phyloP scores from a whole-genome alignment of 1,139 yeast species.

The Taphrina wiesneri region DNA sequence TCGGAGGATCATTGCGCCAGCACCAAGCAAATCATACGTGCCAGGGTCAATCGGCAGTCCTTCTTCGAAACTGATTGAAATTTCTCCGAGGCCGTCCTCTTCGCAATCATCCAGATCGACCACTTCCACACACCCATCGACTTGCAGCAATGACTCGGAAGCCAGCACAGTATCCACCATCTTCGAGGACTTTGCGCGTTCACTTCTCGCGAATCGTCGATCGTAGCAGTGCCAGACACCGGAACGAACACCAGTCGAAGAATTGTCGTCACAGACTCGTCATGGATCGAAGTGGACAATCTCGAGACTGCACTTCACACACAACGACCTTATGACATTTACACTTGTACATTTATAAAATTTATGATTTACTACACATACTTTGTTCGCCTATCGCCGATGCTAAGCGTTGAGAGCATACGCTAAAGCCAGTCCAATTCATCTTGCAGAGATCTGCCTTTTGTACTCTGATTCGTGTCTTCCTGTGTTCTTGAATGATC shows the following conservation, averaged over 20 bases:
- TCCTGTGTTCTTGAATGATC: background rate
- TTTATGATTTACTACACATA: background rate
- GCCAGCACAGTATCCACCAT: slow-evolving; percentile 4
- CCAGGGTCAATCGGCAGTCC: slow-evolving; percentile 3
- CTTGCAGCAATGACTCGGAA: background rate
- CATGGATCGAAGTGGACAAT: too few relatives aligned
- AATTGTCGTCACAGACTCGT: too few relatives aligned
- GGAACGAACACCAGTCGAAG: too few relatives aligned
- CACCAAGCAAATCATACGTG: background rate
- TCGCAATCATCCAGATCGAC: background rate
- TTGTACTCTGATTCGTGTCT: background rate
- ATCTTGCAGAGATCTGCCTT: background rate
- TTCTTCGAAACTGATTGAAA: background rate
- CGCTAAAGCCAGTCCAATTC: slow-evolving; percentile 9
- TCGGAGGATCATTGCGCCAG: background rate
- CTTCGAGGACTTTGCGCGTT: slow-evolving; percentile 6
- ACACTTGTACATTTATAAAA: background rate
- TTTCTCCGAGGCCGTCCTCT: background rate
- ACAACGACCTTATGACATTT: background rate
- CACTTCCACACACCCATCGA: background rate
- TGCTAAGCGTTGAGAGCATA: background rate
- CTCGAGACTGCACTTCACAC: too few relatives aligned
- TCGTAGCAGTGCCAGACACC: background rate
- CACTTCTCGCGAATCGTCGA: background rate
- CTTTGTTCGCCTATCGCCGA: background rate